These are phyloP conservation scores for Stentor roeselii DNA, from an alignment of 73 alveolate genomes.

Conservation along the genomic window DNA sequence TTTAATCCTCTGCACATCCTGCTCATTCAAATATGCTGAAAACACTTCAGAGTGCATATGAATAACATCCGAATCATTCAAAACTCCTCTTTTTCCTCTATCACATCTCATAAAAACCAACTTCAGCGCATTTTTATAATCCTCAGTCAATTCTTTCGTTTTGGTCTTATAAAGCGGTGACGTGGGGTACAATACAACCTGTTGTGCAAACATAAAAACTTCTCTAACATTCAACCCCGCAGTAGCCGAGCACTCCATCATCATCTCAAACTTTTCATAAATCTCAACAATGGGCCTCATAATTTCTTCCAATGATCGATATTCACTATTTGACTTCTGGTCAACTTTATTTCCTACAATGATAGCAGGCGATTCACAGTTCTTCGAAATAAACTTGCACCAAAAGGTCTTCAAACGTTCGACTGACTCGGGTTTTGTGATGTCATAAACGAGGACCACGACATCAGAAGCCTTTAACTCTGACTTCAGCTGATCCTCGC, in stretches of 20 bases:
- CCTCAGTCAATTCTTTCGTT: slow-evolving; percentile 45
- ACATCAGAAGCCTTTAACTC: slow-evolving; percentile 56
- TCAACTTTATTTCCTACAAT: slow-evolving; percentile 66
- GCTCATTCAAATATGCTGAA: slow-evolving; percentile 32
- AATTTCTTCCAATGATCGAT: slow-evolving; percentile 37
- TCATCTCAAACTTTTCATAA: slow-evolving; percentile 54
- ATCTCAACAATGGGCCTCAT: slow-evolving; percentile 45
- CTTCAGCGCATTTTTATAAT: slow-evolving; percentile 48
- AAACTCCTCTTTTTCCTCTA: slow-evolving; percentile 36
- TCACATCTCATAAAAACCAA: slow-evolving; percentile 63
- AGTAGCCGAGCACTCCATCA: slow-evolving; percentile 60
- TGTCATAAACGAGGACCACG: slow-evolving; percentile 54
- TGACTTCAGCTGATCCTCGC: slow-evolving; percentile 36
- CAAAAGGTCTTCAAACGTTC: slow-evolving; percentile 41
- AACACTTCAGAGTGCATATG: slow-evolving; percentile 50
- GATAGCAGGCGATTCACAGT: slow-evolving; percentile 36
- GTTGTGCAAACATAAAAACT: slow-evolving; percentile 54
- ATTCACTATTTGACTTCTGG: slow-evolving; percentile 36
- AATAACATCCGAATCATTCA: slow-evolving; percentile 45
- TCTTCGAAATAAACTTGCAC: slow-evolving; percentile 40
- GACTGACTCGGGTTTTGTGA: slow-evolving; percentile 37
- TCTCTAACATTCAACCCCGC: slow-evolving; percentile 46
- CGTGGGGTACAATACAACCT: slow-evolving; percentile 62
- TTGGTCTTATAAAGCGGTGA: slow-evolving; percentile 56
- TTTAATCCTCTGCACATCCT: slow-evolving; percentile 51